These are phyloP conservation scores for Gossypium bickii DNA, from an alignment of 345 rosid genomes.

Conservation along the genomic window DNA sequence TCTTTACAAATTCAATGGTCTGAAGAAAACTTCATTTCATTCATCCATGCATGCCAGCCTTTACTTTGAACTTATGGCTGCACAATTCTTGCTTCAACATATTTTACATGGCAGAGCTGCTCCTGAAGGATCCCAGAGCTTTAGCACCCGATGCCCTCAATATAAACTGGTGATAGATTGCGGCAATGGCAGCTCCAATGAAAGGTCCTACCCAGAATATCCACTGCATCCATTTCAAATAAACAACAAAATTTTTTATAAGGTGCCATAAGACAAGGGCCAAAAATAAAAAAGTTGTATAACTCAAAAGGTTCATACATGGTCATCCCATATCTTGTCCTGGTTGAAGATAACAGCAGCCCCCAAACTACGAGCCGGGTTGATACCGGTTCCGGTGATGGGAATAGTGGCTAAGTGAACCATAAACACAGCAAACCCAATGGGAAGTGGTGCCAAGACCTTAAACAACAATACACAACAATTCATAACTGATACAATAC, in stretches of 20 bases:
- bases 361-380: conserved; percentile 69
- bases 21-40: neutral
- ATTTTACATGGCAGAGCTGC: conserved; percentile 33
- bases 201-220: conserved; percentile 77
- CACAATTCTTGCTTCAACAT: neutral
- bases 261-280: neutral
- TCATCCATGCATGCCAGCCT: neutral
- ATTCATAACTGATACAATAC: neutral
- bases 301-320: conserved; percentile 24
- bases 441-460: conserved; percentile 67
- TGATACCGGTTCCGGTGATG: conserved; percentile 65
- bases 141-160: conserved; percentile 50
- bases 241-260: neutral
- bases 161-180: conserved; percentile 53
- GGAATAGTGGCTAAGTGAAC: conserved; percentile 71
- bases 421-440: conserved; percentile 68
- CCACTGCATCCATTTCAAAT: conserved; percentile 41
- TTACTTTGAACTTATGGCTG: neutral
- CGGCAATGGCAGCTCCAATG: conserved; percentile 59
- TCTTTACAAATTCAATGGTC: neutral
- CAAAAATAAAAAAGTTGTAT: neutral
- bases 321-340: conserved; percentile 58
- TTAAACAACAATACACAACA: conserved; percentile 7
- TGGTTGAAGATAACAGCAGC: conserved; percentile 50
- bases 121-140: conserved; percentile 56